These are phyloP conservation scores for Hypoxylon sp. DNA, from an alignment of 2,329 filamentous ascomycete species.

Conservation along the genomic window DNA sequence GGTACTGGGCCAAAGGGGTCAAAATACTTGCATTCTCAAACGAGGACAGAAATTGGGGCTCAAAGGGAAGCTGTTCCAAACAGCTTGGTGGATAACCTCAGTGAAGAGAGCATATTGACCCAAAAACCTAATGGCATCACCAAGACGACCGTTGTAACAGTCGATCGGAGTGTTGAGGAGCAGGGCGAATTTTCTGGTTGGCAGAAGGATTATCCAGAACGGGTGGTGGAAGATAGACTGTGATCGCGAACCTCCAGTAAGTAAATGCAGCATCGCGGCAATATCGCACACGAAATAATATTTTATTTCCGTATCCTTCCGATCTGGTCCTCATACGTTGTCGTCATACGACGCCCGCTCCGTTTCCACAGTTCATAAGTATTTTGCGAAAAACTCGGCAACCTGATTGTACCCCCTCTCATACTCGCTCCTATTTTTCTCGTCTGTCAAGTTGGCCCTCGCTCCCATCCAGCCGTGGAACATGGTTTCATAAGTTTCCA, in stretches of 20 bases:
- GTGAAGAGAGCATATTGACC: constrained; percentile 32
- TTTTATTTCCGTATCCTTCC: background rate
- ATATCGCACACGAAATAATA: background rate
- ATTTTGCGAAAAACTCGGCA: constrained; percentile 58
- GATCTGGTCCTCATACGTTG: background rate
- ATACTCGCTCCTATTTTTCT: constrained; percentile 61
- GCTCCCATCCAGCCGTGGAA: constrained; percentile 72
- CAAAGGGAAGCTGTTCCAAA: background rate
- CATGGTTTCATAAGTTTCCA: constrained; percentile 56
- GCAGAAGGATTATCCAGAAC: constrained; percentile 10
- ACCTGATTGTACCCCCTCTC: constrained; percentile 62
- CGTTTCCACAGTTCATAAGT: constrained; percentile 46
- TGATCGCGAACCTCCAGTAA: background rate
- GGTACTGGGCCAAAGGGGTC: too few species aligned
- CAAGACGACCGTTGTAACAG: constrained; percentile 36
- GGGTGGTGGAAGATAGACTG: constrained; percentile 15
- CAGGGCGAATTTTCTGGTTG: background rate
- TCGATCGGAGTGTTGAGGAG: constrained; percentile 23
- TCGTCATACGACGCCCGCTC: background rate
- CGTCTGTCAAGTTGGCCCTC: constrained; percentile 60
- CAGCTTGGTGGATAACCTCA: constrained; percentile 2
- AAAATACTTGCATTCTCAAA: constrained; percentile 49
- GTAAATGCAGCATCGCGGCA: background rate
- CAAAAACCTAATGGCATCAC: constrained; percentile 25
- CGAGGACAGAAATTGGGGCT: constrained; percentile 13